Percentiles rank a stretch among this genome's conserved stretches.
Evolutionary conservation across 1,284 basidiomycete species (phyloP).

Genomic region (Puccinia horiana): DNA sequence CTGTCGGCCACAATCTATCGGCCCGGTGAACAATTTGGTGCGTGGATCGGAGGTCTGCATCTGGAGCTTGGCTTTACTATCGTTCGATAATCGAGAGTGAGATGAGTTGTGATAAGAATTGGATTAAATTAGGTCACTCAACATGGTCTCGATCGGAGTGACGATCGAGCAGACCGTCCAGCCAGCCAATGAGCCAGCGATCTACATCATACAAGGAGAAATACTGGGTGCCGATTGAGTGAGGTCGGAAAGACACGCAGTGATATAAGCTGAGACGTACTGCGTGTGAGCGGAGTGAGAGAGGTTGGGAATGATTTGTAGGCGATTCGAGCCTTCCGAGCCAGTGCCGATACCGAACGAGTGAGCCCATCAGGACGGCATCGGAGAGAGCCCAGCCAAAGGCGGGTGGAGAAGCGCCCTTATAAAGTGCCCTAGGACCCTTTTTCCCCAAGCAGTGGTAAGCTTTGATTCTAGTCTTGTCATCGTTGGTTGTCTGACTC

Average conservation of each 20-base stretch:
- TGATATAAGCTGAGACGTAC: neutral
- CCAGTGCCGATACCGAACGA: conserved; percentile 59
- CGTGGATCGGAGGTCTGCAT: conserved; percentile 68
- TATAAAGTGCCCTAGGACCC: conserved; percentile 5
- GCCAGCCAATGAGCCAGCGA: conserved; percentile 74
- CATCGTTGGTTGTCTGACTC: conserved; percentile 57
- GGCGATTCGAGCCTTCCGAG: conserved; percentile 28
- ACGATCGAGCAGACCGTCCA: conserved; percentile 72
- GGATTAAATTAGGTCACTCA: conserved; percentile 60
- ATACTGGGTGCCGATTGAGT: conserved; percentile 39
- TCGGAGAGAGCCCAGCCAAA: conserved; percentile 76
- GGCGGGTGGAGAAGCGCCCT: conserved; percentile 71
- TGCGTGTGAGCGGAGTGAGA: conserved; percentile 26
- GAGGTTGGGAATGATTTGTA: neutral
- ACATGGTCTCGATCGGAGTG: conserved; percentile 72
- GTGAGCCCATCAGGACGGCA: conserved; percentile 71
- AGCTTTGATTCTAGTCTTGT: too few relatives aligned
- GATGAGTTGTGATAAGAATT: too few relatives aligned
- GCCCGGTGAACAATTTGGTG: conserved; percentile 55
- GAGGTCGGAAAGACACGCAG: neutral
- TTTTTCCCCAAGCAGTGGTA: neutral
- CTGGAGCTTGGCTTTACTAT: conserved; percentile 69
- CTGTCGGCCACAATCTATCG: conserved; percentile 58
- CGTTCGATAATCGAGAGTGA: too few relatives aligned
- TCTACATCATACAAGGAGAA: conserved; percentile 1